Conservation (phyloP, 495 filamentous ascomycete genomes). For the Neurospora sp. region DNA sequence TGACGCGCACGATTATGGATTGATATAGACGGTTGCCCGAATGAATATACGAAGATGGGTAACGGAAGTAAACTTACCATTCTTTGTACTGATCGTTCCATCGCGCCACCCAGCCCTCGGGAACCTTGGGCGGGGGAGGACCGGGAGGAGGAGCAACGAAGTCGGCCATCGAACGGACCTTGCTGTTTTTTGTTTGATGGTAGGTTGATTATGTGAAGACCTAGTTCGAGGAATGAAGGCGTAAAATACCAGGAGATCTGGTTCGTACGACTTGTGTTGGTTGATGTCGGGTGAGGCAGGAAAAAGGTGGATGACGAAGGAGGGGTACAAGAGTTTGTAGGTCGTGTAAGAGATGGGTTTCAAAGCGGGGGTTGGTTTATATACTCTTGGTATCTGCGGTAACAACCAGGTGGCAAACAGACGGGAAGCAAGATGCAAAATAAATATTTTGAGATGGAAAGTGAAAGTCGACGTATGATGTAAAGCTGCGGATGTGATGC, state of each 20-base stretch:
- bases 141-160: constrained; percentile 57
- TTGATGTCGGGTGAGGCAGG: background rate
- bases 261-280: background rate
- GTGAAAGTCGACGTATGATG: background rate
- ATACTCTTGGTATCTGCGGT: background rate
- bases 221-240: background rate
- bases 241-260: background rate
- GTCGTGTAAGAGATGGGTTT: constrained; percentile 11
- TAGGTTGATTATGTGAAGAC: background rate
- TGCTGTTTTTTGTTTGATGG: background rate
- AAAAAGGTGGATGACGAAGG: background rate
- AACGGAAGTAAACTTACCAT: constrained; percentile 46
- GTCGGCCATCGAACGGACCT: constrained; percentile 37
- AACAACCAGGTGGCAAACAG: background rate
- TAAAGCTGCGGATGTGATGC: background rate
- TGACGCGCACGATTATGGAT: background rate
- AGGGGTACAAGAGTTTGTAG: background rate
- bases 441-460: background rate
- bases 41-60: background rate
- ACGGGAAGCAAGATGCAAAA: background rate
- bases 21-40: background rate
- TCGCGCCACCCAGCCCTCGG: constrained; percentile 78
- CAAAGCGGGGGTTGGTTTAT: background rate
- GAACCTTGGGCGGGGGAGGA: constrained; percentile 79
- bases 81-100: constrained; percentile 67